A percentile compares a stretch with the other conserved stretches of the same genome.
Evolutionary conservation across 306 rosid species (phyloP).

Genomic region (Cicer yamashitae): DNA sequence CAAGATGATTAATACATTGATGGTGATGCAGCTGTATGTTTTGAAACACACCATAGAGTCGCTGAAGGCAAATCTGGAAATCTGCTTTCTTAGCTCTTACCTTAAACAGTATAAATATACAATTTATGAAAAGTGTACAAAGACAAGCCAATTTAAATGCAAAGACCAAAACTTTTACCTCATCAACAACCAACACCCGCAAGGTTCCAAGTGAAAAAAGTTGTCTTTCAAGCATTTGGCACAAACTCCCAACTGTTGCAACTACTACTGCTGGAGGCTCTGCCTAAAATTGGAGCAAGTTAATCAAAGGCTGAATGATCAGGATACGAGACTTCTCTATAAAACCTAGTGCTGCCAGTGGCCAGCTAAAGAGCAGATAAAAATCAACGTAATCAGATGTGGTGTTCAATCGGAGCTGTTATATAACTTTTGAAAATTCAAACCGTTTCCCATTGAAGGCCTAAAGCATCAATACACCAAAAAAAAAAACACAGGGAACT

Average conservation of each 20-base stretch:
- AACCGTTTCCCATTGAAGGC: neutral
- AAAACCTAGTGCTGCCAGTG: constrained; percentile 2
- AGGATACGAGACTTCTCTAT: constrained; percentile 28
- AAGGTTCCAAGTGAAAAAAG: constrained; percentile 67
- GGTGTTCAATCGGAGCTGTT: constrained; percentile 11
- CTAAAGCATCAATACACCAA: constrained; percentile 13
- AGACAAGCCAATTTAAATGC: constrained; percentile 20
- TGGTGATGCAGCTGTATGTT: constrained; percentile 30
- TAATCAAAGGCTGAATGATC: constrained; percentile 21
- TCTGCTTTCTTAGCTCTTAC: constrained; percentile 15
- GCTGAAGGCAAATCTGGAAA: constrained; percentile 14
- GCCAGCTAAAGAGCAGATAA: constrained; percentile 33
- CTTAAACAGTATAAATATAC: constrained; percentile 6
- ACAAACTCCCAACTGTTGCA: constrained; percentile 85
- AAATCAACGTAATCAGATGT: constrained; percentile 14
- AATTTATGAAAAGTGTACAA: constrained; percentile 11
- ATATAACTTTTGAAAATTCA: constrained; percentile 1
- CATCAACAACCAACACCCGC: constrained; percentile 83
- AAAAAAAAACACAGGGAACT: neutral
- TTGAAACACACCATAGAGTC: neutral
- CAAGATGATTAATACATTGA: constrained; percentile 22
- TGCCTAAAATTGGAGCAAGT: constrained; percentile 64
- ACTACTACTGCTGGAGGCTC: constrained; percentile 89
- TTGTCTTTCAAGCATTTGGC: constrained; percentile 81
- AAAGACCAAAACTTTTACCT: constrained; percentile 59